Conservation (phyloP, 2,329 filamentous ascomycete species). For the Colletotrichum tropicicola region DNA sequence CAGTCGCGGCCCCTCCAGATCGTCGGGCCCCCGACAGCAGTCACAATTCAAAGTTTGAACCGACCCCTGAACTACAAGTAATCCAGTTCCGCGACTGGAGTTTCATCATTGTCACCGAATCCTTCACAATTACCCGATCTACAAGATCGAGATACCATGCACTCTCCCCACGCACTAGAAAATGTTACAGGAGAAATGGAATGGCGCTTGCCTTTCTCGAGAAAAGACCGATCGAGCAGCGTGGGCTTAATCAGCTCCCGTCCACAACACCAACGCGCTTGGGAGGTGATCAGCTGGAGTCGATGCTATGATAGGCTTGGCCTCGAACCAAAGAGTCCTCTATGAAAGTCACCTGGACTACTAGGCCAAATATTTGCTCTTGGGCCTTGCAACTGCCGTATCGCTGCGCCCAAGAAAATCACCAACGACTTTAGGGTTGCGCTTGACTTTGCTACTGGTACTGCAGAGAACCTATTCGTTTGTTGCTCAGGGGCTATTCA, state of each 20-base stretch:
- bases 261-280: background rate
- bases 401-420: background rate
- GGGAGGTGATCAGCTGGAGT: background rate
- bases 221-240: background rate
- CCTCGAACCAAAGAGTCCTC: background rate
- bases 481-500: background rate
- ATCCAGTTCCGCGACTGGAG: background rate
- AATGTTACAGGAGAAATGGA: background rate
- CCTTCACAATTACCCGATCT: background rate
- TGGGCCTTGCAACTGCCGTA: no score
- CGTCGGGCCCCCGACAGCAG: no score
- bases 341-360: background rate
- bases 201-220: conserved; percentile 4
- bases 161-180: no score
- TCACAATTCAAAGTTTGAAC: background rate
- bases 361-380: background rate
- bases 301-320: background rate
- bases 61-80: background rate
- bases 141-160: no score
- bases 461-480: background rate
- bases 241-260: background rate
- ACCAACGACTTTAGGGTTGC: background rate
- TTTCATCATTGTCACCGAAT: background rate
- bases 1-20: background rate
- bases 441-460: background rate